Conservation (phyloP, 1,139 yeast species). For the Debaryomyces singareniensis region DNA sequence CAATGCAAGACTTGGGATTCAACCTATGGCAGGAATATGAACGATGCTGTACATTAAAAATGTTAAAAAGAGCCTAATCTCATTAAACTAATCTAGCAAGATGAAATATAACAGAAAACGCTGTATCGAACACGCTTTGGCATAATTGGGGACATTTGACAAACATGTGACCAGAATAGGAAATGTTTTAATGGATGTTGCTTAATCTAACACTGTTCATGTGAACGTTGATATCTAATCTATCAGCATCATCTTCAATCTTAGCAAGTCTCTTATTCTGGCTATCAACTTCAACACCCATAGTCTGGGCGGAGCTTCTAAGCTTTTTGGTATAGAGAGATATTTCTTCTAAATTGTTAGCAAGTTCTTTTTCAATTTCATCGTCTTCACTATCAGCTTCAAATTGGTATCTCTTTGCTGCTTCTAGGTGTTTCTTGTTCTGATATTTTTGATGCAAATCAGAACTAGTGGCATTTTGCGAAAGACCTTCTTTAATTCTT, state of each 20-base stretch:
- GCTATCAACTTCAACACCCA: constrained; percentile 43
- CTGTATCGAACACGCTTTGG: no score
- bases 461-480: constrained; percentile 29
- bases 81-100: no score
- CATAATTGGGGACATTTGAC: no score
- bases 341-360: constrained; percentile 49
- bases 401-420: constrained; percentile 45
- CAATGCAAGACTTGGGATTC: no score
- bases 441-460: constrained; percentile 44
- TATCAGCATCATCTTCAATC: constrained; percentile 52
- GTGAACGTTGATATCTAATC: constrained; percentile 49
- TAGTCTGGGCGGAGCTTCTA: constrained; percentile 37
- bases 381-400: constrained; percentile 55
- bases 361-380: constrained; percentile 52
- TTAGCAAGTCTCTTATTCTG: constrained; percentile 44
- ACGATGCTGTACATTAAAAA: no score
- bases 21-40: no score
- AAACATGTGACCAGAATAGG: no score
- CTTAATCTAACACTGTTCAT: constrained; percentile 41
- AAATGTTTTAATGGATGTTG: constrained; percentile 37
- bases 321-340: constrained; percentile 38
- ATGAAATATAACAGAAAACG: no score
- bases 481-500: constrained; percentile 37
- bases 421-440: constrained; percentile 41
- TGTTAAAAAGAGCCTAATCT: no score